Conservation (phyloP, 371 early-diverging fungal genomes). For the Lichtheimia ramosa region DNA sequence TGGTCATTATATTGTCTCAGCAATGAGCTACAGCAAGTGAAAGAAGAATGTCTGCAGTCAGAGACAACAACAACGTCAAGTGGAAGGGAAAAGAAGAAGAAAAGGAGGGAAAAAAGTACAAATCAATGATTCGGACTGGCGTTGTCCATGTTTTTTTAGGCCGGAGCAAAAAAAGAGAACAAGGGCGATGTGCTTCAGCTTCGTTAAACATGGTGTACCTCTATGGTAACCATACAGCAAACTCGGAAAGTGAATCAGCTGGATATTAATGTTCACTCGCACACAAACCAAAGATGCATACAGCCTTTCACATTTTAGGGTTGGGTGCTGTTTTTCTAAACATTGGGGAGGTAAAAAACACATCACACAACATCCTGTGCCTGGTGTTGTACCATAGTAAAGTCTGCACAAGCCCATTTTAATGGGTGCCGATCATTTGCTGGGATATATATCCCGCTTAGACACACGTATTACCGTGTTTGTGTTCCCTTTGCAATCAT, state of each 20-base stretch:
- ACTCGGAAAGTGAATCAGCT: background rate
- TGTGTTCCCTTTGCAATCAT: no score
- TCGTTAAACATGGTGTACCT: no score
- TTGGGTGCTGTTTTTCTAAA: no score
- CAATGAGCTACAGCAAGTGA: background rate
- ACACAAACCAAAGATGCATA: no score
- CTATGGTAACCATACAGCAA: background rate
- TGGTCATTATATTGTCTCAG: no score
- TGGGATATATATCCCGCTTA: constrained; percentile 4
- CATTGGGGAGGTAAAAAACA: no score
- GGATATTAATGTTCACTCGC: background rate
- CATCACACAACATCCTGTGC: no score
- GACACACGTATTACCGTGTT: no score
- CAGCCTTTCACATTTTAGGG: no score
- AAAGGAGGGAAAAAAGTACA: background rate
- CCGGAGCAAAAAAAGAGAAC: background rate
- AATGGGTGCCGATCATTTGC: background rate
- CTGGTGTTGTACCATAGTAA: no score
- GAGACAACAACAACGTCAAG: background rate
- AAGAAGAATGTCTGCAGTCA: background rate
- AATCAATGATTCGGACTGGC: background rate
- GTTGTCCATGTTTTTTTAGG: background rate
- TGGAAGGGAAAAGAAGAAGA: background rate
- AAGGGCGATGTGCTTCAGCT: no score
- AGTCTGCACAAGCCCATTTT: no score